A percentile compares a stretch with the other conserved stretches of the same genome.
Evolutionary conservation across 225 moss, liverwort and hornwort genomes (phyloP).

Genomic region (Polytrichum formosum): DNA sequence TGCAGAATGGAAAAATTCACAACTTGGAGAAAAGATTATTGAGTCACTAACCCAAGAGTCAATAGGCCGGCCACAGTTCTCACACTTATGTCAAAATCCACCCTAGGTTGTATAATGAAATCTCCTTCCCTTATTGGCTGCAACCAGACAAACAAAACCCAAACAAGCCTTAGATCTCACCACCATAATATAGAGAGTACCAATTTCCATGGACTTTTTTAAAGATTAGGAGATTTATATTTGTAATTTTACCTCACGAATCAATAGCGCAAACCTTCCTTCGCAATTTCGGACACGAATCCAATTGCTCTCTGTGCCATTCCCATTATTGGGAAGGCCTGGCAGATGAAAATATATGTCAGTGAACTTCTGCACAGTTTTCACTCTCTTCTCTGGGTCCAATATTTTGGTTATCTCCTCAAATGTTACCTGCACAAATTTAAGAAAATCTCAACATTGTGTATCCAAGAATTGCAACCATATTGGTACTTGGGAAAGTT

Average conservation of each 20-base stretch:
- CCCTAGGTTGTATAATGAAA: conserved; percentile 83
- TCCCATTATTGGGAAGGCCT: conserved; percentile 71
- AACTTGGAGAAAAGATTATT: too few species aligned
- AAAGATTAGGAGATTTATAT: not conserved
- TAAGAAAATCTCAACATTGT: not conserved
- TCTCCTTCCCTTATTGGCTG: conserved; percentile 85
- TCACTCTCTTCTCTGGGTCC: conserved; percentile 64
- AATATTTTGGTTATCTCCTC: conserved; percentile 64
- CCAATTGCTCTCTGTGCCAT: conserved; percentile 76
- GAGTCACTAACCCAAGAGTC: conserved; percentile 62
- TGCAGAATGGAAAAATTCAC: conserved; percentile 4
- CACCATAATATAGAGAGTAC: too few species aligned
- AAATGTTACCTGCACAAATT: conserved; percentile 53
- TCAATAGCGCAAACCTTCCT: conserved; percentile 81
- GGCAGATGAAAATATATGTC: conserved; percentile 85
- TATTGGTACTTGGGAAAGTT: too few species aligned
- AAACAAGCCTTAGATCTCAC: not conserved
- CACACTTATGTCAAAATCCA: conserved; percentile 88
- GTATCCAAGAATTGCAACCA: too few species aligned
- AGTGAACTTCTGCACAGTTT: conserved; percentile 79
- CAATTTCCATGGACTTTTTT: too few species aligned
- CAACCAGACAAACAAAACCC: conserved; percentile 4
- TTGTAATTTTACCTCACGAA: conserved; percentile 62
- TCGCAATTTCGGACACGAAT: conserved; percentile 89
- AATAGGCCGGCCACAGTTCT: conserved; percentile 83